Evolutionary conservation across 371 early-diverging fungal species (phyloP).

Genomic region (Mortierella sp.): DNA sequence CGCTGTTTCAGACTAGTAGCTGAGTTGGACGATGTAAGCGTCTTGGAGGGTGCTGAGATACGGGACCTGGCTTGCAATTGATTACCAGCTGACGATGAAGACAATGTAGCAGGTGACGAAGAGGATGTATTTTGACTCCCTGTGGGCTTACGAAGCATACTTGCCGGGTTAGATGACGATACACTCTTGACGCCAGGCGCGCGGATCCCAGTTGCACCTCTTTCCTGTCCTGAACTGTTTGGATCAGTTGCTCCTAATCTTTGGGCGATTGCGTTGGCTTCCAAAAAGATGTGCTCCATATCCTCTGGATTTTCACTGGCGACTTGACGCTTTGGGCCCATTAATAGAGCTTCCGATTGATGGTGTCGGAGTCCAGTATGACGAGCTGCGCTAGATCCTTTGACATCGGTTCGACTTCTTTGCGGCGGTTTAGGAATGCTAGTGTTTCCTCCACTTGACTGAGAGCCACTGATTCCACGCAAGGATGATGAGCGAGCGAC

Average conservation of each 20-base stretch:
- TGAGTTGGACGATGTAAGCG: background rate
- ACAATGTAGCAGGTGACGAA: too few species aligned
- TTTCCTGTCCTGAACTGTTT: slow-evolving; percentile 1
- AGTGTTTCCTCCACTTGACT: background rate
- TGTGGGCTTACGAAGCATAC: slow-evolving; percentile 13
- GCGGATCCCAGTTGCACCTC: slow-evolving; percentile 9
- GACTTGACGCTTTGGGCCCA: slow-evolving; percentile 6
- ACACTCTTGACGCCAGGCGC: slow-evolving; percentile 1
- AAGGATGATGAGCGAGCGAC: slow-evolving; percentile 35
- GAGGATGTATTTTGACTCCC: background rate
- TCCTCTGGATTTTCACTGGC: slow-evolving; percentile 11
- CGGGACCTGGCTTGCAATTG: slow-evolving; percentile 13
- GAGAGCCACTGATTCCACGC: slow-evolving; percentile 13
- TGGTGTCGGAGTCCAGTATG: slow-evolving; percentile 13
- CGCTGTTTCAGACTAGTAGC: slow-evolving; percentile 9
- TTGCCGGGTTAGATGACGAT: background rate
- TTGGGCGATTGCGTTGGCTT: slow-evolving; percentile 26
- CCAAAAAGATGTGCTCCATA: slow-evolving; percentile 25
- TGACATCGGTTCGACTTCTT: slow-evolving; percentile 18
- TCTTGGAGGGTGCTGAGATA: slow-evolving; percentile 13
- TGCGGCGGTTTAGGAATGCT: slow-evolving; percentile 40
- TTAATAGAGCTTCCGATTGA: slow-evolving; percentile 20
- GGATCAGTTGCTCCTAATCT: slow-evolving; percentile 1
- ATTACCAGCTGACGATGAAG: background rate
- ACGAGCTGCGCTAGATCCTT: background rate